Evolutionary conservation across 192 early-diverging fungal genomes (phyloP).

Genomic region (Helicostylum pulchrum): DNA sequence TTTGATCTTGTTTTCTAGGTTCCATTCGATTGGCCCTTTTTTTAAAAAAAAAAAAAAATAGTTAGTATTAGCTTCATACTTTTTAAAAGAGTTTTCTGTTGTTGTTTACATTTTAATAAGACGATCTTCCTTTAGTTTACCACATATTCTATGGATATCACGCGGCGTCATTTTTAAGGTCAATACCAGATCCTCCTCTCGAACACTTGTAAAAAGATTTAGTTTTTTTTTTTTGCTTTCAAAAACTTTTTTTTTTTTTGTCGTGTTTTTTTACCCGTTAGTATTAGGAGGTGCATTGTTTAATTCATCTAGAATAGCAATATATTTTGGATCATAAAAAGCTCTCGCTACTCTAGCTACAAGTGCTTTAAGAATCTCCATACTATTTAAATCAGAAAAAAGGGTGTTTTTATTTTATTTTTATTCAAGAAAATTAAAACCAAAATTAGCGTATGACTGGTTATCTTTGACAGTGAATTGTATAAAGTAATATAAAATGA

Average conservation of each 20-base stretch:
- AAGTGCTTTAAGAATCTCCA: slow-evolving; percentile 55
- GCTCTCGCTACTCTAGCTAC: slow-evolving; percentile 77
- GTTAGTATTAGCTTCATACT: not conserved
- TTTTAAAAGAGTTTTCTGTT: not conserved
- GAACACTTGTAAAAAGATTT: slow-evolving; percentile 41
- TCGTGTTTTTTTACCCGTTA: slow-evolving; percentile 22
- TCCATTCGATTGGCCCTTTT: slow-evolving; percentile 50
- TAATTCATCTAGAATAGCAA: slow-evolving; percentile 82
- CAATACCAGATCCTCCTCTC: slow-evolving; percentile 74
- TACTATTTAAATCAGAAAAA: not conserved
- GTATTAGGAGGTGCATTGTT: slow-evolving; percentile 44
- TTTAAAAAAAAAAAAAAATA: not conserved
- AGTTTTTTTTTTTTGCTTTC: not conserved
- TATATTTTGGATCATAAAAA: slow-evolving; percentile 75
- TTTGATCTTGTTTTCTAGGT: slow-evolving; percentile 55
- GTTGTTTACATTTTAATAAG: slow-evolving; percentile 63
- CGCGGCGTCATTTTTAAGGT: slow-evolving; percentile 59
- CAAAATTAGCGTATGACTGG: too few species aligned
- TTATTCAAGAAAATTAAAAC: too few species aligned
- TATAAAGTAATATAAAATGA: too few species aligned
- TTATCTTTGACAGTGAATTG: too few species aligned
- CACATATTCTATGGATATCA: slow-evolving; percentile 78
- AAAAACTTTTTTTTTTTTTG: not conserved
- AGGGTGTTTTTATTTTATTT: too few species aligned
- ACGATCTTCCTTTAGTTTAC: slow-evolving; percentile 72